Conservation (phyloP, 495 filamentous ascomycete species). For the Lophium mytilinum region DNA sequence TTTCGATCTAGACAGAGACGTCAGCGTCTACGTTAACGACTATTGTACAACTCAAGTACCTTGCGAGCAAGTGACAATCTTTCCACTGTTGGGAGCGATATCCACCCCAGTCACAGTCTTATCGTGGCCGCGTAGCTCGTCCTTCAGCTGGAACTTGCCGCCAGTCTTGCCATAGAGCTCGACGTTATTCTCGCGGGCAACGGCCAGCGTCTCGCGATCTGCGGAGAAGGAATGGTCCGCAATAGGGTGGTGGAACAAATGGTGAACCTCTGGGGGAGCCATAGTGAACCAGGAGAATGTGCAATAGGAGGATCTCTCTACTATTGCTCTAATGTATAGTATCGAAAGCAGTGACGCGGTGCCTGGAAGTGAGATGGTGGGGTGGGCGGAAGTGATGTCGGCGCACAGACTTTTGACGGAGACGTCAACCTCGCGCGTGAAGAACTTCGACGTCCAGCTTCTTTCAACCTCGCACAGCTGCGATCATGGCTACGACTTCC, state of each 20-base stretch:
- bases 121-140: constrained; percentile 92
- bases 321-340: constrained; percentile 52
- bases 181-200: constrained; percentile 82
- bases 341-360: constrained; percentile 14
- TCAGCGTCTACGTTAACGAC: constrained; percentile 5
- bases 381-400: neutral
- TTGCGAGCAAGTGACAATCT: constrained; percentile 96
- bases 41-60: constrained; percentile 41
- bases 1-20: constrained; percentile 65
- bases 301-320: constrained; percentile 99
- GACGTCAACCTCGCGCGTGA: neutral
- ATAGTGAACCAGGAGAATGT: constrained; percentile 42
- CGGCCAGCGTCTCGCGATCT: constrained; percentile 79
- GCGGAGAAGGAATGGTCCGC: constrained; percentile 96
- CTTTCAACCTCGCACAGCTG: neutral
- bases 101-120: constrained; percentile 95
- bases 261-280: constrained; percentile 83
- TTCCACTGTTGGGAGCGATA: constrained; percentile 80
- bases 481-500: neutral
- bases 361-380: neutral
- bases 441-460: neutral
- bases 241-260: constrained; percentile 93
- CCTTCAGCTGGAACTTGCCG: constrained; percentile 70
- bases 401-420: neutral
- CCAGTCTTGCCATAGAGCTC: constrained; percentile 76